These are phyloP conservation scores for Saccharomycopsis sp. DNA, from an alignment of 805 yeast species.

Conservation along the genomic window DNA sequence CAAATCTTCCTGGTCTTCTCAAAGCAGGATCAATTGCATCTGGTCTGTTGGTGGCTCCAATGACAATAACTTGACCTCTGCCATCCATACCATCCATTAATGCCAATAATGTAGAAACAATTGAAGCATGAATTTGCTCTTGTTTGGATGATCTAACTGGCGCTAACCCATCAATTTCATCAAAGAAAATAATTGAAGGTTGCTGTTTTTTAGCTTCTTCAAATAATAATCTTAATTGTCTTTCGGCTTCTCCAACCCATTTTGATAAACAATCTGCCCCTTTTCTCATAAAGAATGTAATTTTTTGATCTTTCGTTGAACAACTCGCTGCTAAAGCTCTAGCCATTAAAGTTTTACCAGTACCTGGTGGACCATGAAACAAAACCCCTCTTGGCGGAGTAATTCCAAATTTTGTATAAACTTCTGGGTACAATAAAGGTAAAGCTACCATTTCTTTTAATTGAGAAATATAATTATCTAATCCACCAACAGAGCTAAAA, in stretches of 20 bases:
- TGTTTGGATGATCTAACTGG: slow-evolving; percentile 97
- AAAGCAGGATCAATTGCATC: slow-evolving; percentile 98
- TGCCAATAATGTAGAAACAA: slow-evolving; percentile 89
- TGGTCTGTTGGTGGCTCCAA: slow-evolving; percentile 97
- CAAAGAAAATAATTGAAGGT: slow-evolving; percentile 93
- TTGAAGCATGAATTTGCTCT: slow-evolving; percentile 96
- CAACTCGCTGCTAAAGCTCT: slow-evolving; percentile 94
- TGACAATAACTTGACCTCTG: slow-evolving; percentile 94
- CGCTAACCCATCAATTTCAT: slow-evolving; percentile 96
- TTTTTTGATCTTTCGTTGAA: slow-evolving; percentile 72
- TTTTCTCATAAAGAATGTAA: slow-evolving; percentile 94
- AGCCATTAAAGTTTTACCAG: slow-evolving; percentile 97
- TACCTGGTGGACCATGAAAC: slow-evolving; percentile 99
- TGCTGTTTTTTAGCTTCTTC: slow-evolving; percentile 96
- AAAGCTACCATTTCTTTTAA: slow-evolving; percentile 94
- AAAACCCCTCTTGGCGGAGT: slow-evolving; percentile 97
- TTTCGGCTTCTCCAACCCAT: slow-evolving; percentile 99
- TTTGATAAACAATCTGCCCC: slow-evolving; percentile 96
- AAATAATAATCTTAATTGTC: slow-evolving; percentile 80
- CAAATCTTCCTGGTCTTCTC: slow-evolving; percentile 94
- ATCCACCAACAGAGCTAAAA: slow-evolving; percentile 81
- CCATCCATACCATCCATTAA: slow-evolving; percentile 99
- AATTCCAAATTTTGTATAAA: slow-evolving; percentile 78
- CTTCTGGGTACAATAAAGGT: slow-evolving; percentile 87
- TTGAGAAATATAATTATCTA: slow-evolving; percentile 82